Evolutionary conservation across 805 yeast species (phyloP).

Genomic region (Zygoascus flipseniorum): DNA sequence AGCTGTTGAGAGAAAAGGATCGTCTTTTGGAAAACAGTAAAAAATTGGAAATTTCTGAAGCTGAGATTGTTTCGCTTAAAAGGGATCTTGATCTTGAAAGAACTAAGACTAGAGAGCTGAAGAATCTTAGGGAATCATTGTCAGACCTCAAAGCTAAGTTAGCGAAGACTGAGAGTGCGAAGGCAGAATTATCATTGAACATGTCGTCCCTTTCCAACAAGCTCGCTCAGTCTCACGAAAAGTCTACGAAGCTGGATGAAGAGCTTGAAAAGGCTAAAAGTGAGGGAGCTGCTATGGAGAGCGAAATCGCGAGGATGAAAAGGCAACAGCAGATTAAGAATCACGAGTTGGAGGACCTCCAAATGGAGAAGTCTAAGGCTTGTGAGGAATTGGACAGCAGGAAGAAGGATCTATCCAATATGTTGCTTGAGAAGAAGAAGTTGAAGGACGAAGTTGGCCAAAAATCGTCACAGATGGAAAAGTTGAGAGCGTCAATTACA

Average conservation of each 20-base stretch:
- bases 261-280: slow-evolving; percentile 1
- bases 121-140: slow-evolving; percentile 12
- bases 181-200: slow-evolving; percentile 11
- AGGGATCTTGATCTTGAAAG: slow-evolving; percentile 16
- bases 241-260: slow-evolving; percentile 3
- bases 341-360: slow-evolving; percentile 16
- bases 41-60: slow-evolving; percentile 5
- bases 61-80: slow-evolving; percentile 10
- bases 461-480: slow-evolving; percentile 16
- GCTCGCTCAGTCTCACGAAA: slow-evolving; percentile 3
- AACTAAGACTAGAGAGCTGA: slow-evolving; percentile 12
- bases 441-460: slow-evolving; percentile 14
- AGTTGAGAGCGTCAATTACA: slow-evolving; percentile 14
- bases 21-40: slow-evolving; percentile 5
- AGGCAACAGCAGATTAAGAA: slow-evolving; percentile 13
- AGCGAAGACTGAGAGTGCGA: slow-evolving; percentile 13
- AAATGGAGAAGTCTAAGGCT: slow-evolving; percentile 12
- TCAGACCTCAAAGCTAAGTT: slow-evolving; percentile 12
- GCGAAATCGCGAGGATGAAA: slow-evolving; percentile 15
- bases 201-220: slow-evolving; percentile 7
- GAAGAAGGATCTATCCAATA: slow-evolving; percentile 8
- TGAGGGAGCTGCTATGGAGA: slow-evolving; percentile 6
- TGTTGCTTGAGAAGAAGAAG: slow-evolving; percentile 11
- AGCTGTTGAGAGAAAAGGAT: slow-evolving; percentile 11
- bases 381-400: slow-evolving; percentile 13